A percentile compares a stretch with the other conserved stretches of the same genome.
These are phyloP conservation scores for Lipomyces yamadae DNA, from an alignment of 805 yeast species.

Conservation along the genomic window DNA sequence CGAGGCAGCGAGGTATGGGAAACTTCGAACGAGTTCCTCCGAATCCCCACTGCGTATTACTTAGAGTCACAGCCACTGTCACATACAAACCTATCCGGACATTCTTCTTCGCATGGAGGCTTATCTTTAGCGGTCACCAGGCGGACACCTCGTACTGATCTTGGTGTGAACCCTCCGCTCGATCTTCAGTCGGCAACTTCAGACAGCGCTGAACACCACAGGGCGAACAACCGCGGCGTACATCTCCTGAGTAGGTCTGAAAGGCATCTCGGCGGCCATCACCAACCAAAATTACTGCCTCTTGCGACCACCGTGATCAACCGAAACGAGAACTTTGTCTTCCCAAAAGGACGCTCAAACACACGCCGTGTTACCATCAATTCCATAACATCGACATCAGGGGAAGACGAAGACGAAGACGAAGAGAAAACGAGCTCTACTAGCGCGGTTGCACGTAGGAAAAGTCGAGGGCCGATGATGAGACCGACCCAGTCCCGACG, in stretches of 20 bases:
- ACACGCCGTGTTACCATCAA: not conserved
- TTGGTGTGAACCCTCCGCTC: not conserved
- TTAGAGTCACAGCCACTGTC: not conserved
- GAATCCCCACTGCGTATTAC: conserved; percentile 6
- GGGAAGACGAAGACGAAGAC: conserved; percentile 2
- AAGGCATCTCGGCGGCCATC: not conserved
- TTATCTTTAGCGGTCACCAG: not conserved
- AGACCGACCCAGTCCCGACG: not conserved
- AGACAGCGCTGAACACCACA: not conserved
- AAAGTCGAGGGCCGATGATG: conserved; percentile 10
- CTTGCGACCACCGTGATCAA: not conserved
- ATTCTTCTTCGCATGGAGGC: not conserved
- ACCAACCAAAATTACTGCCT: not conserved
- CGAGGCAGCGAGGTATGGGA: conserved; percentile 3
- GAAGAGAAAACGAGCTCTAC: conserved; percentile 3
- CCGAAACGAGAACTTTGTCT: not conserved
- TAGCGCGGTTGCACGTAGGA: not conserved
- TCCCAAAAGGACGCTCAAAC: not conserved
- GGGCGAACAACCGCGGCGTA: not conserved
- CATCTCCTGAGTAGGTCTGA: not conserved
- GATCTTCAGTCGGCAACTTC: not conserved
- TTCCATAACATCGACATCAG: conserved; percentile 3
- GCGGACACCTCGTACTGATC: not conserved
- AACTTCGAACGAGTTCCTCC: conserved; percentile 7
- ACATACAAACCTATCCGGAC: not conserved